Evolutionary conservation across 176 grass and related monocot genomes (phyloP).

Genomic region (Melocanna baccifera): DNA sequence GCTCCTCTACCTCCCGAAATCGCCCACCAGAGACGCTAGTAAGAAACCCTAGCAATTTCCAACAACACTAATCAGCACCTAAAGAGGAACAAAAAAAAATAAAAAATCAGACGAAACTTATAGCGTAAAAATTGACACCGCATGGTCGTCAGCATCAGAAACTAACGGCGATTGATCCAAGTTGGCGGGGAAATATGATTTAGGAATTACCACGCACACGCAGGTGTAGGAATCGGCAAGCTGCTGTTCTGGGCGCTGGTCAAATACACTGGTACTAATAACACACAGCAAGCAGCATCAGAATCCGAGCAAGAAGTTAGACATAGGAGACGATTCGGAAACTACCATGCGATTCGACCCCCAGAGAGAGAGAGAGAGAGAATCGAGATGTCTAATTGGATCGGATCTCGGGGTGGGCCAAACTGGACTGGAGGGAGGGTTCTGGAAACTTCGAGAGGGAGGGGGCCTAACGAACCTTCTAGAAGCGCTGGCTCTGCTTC

Average conservation of each 20-base stretch:
- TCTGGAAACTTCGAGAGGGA: background rate
- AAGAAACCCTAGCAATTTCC: constrained; percentile 23
- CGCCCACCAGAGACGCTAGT: background rate
- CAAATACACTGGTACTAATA: background rate
- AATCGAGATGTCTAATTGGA: background rate
- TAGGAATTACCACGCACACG: too few species aligned
- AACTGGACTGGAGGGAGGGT: background rate
- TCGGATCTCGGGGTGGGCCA: constrained; percentile 14
- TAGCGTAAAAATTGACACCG: background rate
- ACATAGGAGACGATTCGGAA: background rate
- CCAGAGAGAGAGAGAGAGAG: background rate
- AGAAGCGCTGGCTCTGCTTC: constrained; percentile 22
- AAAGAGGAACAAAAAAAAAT: too few species aligned
- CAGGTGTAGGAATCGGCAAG: background rate
- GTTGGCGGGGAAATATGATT: background rate
- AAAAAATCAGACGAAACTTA: background rate
- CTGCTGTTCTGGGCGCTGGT: too few species aligned
- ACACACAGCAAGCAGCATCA: background rate
- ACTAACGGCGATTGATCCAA: background rate
- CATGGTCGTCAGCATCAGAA: background rate
- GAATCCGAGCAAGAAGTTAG: background rate
- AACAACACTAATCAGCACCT: background rate
- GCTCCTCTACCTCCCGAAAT: constrained; percentile 7
- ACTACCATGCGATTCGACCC: background rate
- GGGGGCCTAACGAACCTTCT: constrained; percentile 11